These are phyloP conservation scores for Candida caryicola DNA, from an alignment of 805 yeast species.

Conservation along the genomic window DNA sequence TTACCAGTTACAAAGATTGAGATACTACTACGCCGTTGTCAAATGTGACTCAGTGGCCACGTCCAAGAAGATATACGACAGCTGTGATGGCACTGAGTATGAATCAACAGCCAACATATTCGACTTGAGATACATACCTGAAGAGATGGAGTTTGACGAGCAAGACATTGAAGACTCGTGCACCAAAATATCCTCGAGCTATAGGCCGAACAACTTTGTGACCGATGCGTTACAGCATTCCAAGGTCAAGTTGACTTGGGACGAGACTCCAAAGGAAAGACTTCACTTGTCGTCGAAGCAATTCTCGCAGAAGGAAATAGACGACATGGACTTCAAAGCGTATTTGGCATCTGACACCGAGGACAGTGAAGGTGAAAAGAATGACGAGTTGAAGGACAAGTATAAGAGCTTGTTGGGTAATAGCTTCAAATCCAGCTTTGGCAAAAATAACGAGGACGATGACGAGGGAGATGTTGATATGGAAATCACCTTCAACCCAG, in stretches of 20 bases:
- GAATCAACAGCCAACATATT: slow-evolving; percentile 94
- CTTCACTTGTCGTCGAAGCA: slow-evolving; percentile 70
- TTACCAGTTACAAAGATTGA: slow-evolving; percentile 87
- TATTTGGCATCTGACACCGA: slow-evolving; percentile 81
- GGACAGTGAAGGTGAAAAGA: slow-evolving; percentile 44
- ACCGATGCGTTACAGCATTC: slow-evolving; percentile 97
- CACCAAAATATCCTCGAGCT: slow-evolving; percentile 65
- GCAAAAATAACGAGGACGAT: slow-evolving; percentile 23
- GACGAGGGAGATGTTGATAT: slow-evolving; percentile 75
- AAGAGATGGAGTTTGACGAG: slow-evolving; percentile 78
- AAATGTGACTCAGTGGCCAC: slow-evolving; percentile 72
- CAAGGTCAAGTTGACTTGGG: slow-evolving; percentile 96
- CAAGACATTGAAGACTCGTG: slow-evolving; percentile 75
- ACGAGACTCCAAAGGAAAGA: slow-evolving; percentile 94
- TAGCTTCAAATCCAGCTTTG: slow-evolving; percentile 30
- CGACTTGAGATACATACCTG: slow-evolving; percentile 90
- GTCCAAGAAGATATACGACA: slow-evolving; percentile 72
- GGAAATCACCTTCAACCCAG: slow-evolving; percentile 96
- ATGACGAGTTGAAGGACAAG: slow-evolving; percentile 46
- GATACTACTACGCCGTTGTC: slow-evolving; percentile 91
- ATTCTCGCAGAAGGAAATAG: slow-evolving; percentile 83
- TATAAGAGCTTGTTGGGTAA: slow-evolving; percentile 58
- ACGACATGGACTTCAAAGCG: slow-evolving; percentile 88
- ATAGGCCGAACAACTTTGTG: slow-evolving; percentile 77
- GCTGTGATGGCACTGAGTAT: slow-evolving; percentile 92